Evolutionary conservation across 371 early-diverging fungal genomes (phyloP).

Genomic region (Apophysomyces ossiformis): DNA sequence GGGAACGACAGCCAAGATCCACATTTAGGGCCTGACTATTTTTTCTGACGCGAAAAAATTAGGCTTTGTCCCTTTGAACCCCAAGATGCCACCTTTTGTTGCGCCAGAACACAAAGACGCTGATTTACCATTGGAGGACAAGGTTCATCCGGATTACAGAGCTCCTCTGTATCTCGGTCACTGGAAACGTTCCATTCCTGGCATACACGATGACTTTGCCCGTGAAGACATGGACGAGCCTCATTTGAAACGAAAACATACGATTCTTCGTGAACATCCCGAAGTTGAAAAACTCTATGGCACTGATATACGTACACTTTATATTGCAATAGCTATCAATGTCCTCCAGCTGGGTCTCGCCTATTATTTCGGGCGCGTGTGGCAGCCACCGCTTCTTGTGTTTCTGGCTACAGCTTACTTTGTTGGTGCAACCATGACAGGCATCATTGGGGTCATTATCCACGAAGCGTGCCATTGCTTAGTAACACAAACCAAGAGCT

Average conservation of each 20-base stretch:
- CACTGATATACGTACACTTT: constrained; percentile 79
- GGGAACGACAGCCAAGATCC: too few species aligned
- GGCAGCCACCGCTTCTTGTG: constrained; percentile 60
- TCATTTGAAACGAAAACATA: constrained; percentile 88
- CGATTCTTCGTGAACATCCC: constrained; percentile 89
- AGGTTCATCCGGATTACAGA: constrained; percentile 68
- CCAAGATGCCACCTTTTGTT: constrained; percentile 38
- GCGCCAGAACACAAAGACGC: constrained; percentile 20
- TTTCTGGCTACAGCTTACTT: constrained; percentile 73
- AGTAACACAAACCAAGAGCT: constrained; percentile 65
- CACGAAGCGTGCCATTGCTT: constrained; percentile 94
- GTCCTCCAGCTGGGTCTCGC: constrained; percentile 79
- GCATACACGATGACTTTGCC: constrained; percentile 75
- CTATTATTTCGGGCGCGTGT: constrained; percentile 74
- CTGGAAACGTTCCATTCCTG: constrained; percentile 86
- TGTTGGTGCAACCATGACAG: constrained; percentile 85
- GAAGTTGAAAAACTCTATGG: constrained; percentile 88
- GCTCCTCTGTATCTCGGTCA: constrained; percentile 82
- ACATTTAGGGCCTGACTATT: background rate
- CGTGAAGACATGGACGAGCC: constrained; percentile 94
- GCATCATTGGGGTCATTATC: constrained; percentile 79
- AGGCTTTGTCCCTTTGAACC: background rate
- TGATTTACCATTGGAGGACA: constrained; percentile 11
- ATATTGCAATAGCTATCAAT: constrained; percentile 69
- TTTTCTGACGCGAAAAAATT: background rate